Conservation (phyloP, 78 protist species). For the Chrysochromulina parva region DNA sequence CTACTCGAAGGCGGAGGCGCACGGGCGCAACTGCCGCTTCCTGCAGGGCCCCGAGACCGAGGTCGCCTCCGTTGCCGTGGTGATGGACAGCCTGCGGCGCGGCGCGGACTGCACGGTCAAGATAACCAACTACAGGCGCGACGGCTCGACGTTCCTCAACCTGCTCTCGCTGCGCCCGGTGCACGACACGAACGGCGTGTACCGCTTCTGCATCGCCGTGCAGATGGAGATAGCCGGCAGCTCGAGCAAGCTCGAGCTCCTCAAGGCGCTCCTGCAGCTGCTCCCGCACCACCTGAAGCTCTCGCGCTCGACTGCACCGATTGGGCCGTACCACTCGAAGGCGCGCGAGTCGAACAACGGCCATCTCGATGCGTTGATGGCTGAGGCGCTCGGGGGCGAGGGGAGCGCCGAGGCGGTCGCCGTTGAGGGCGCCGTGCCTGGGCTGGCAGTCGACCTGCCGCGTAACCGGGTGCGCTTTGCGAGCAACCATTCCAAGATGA, state of each 20-base stretch:
- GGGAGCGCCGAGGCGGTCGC: no score
- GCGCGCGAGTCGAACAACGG: background rate
- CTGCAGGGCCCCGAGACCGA: slow-evolving; percentile 35
- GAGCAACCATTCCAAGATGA: no score
- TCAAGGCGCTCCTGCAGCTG: background rate
- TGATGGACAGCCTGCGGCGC: background rate
- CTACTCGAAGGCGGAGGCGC: background rate
- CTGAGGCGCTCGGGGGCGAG: no score
- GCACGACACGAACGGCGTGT: no score
- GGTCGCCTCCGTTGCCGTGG: background rate
- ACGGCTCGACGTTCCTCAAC: background rate
- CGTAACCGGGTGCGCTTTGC: no score
- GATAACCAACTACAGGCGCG: slow-evolving; percentile 1
- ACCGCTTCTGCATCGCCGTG: background rate
- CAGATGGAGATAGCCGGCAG: no score
- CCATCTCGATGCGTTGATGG: no score
- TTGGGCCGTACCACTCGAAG: background rate
- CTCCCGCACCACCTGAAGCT: background rate
- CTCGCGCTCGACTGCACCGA: background rate
- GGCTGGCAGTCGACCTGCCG: no score
- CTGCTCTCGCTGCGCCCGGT: background rate
- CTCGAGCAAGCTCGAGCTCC: background rate
- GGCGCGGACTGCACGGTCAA: background rate
- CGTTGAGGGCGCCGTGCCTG: no score
- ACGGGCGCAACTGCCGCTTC: slow-evolving; percentile 35